These are phyloP conservation scores for Hymenoscyphus albidus DNA, from an alignment of 2,329 filamentous ascomycete species.

Conservation along the genomic window DNA sequence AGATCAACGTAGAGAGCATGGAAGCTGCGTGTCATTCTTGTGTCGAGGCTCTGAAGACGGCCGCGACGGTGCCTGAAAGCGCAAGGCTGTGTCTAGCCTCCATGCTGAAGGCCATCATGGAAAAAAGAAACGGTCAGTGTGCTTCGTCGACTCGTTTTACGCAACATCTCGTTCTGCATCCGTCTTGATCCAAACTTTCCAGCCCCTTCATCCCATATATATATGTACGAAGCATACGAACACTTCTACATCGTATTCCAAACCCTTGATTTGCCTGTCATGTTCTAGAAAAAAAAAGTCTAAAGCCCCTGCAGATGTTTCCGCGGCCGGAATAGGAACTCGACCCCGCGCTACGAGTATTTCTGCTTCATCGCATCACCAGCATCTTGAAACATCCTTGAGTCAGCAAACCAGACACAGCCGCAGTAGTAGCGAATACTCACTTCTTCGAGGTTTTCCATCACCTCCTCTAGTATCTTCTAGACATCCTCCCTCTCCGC, in stretches of 20 bases:
- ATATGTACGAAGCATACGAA: background rate
- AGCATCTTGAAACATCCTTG: constrained; percentile 55
- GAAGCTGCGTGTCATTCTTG: constrained; percentile 65
- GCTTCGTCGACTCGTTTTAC: background rate
- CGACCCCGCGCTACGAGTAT: constrained; percentile 1
- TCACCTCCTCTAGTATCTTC: constrained; percentile 41
- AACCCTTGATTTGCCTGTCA: background rate
- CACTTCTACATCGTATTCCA: no score
- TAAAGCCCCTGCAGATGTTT: constrained; percentile 12
- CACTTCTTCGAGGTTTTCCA: constrained; percentile 52
- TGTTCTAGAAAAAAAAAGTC: background rate
- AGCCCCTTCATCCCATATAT: background rate
- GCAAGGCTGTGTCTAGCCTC: constrained; percentile 72
- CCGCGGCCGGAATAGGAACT: constrained; percentile 40
- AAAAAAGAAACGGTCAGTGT: constrained; percentile 62
- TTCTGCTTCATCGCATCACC: constrained; percentile 47
- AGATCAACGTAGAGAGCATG: constrained; percentile 66
- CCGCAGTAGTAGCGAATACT: constrained; percentile 68
- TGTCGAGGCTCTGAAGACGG: constrained; percentile 70
- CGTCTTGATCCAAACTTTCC: background rate
- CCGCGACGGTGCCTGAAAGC: constrained; percentile 64
- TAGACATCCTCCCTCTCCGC: constrained; percentile 31
- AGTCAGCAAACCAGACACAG: constrained; percentile 64
- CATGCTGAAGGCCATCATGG: constrained; percentile 68
- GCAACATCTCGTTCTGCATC: background rate